Percentiles rank a stretch among this genome's conserved stretches.
Evolutionary conservation across 805 yeast genomes (phyloP).

Genomic region (Cyberlindnera lachancei): DNA sequence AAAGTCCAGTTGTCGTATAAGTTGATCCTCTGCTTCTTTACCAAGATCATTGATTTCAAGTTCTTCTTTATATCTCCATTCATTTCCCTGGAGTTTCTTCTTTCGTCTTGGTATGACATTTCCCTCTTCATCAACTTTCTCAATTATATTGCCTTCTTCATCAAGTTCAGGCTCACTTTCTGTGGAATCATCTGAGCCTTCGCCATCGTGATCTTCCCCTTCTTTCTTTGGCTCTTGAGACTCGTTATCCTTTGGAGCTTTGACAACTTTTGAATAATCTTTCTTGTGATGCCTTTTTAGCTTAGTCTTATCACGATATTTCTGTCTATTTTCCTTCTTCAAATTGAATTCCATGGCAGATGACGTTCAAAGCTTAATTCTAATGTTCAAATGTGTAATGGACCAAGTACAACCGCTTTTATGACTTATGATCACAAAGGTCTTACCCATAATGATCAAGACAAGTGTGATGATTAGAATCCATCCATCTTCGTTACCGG

Average conservation of each 20-base stretch:
- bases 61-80: slow-evolving; percentile 19
- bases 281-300: slow-evolving; percentile 31
- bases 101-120: slow-evolving; percentile 2
- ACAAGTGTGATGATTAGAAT: too few species aligned
- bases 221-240: background rate
- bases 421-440: slow-evolving; percentile 1
- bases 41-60: slow-evolving; percentile 15
- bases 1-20: slow-evolving; percentile 14
- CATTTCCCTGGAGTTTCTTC: slow-evolving; percentile 12
- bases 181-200: background rate
- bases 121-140: slow-evolving; percentile 5
- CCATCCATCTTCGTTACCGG: too few species aligned
- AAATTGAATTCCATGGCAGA: slow-evolving; percentile 20
- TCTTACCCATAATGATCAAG: too few species aligned
- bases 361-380: background rate
- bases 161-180: slow-evolving; percentile 9
- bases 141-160: slow-evolving; percentile 12
- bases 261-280: slow-evolving; percentile 28
- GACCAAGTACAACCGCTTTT: background rate
- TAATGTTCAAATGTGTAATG: too few species aligned
- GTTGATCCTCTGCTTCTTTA: slow-evolving; percentile 10
- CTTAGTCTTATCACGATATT: slow-evolving; percentile 33
- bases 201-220: background rate
- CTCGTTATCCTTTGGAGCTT: slow-evolving; percentile 1
- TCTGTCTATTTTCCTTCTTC: slow-evolving; percentile 34